Conservation (phyloP, 2,329 filamentous ascomycete genomes). For the Trichoderma endophyticum region DNA sequence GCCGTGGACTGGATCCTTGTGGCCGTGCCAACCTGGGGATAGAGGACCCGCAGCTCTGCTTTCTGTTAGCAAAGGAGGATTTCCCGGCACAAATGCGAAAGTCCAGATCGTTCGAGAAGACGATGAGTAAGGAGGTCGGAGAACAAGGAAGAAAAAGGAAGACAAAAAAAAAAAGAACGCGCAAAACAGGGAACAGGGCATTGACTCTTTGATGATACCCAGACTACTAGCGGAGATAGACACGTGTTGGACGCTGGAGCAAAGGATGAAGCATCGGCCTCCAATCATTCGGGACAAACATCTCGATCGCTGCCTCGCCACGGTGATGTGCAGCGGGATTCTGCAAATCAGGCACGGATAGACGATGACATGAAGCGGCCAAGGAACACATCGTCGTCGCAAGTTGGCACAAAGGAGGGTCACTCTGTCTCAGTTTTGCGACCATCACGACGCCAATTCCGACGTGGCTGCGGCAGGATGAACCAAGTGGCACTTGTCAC, state of each 20-base stretch:
- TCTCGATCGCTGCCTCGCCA: not conserved
- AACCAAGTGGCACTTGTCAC: not conserved
- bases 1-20: not conserved
- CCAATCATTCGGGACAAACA: not conserved
- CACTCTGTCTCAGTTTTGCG: slow-evolving; percentile 9
- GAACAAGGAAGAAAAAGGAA: not conserved
- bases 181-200: not conserved
- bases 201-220: not conserved
- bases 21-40: not conserved
- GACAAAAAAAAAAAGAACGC: not conserved
- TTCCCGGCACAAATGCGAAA: not conserved
- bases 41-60: slow-evolving; percentile 1
- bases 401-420: slow-evolving; percentile 13
- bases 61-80: not conserved
- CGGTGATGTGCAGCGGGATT: slow-evolving; percentile 10
- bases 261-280: not conserved
- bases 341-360: not conserved
- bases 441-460: not conserved
- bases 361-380: slow-evolving; percentile 1
- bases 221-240: not conserved
- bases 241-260: slow-evolving; percentile 3
- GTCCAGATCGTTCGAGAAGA: slow-evolving; percentile 1
- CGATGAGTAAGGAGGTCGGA: not conserved
- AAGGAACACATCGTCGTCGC: slow-evolving; percentile 3
- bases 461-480: slow-evolving; percentile 1